Evolutionary conservation across 345 rosid genomes (phyloP), one percentile per base, ranked within the genome.

Genomic region (Euclidium syriacum): DNA sequence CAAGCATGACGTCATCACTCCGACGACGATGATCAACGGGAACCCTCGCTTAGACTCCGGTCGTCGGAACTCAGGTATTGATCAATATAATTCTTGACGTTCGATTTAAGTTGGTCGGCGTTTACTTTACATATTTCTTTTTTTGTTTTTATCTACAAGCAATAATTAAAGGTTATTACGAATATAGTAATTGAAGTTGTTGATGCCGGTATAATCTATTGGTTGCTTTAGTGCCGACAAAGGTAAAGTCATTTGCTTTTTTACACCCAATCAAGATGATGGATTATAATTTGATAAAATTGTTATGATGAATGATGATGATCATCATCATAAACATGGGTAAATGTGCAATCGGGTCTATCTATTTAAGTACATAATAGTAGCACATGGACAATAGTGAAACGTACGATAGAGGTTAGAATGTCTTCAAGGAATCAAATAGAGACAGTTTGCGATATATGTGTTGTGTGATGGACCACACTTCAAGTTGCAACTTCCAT

Each of bases 221-320:
- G 24, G 60, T 68, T 68, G 53, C 73, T 50, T 68, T 68, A 41
- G 61, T 59, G 54, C 67, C 67, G 73, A 68, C 73, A 68, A 58
- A 29, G 50, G 60, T 68, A 68, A 59, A 68, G 60, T 49, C 29
- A 9, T 22, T 59, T 15, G 41, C 73, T 50, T 68, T 49, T 32
- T 19, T 9, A 14, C 4, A 32, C 72, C 64, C 34, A 47, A 48
- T 27, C 47, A 57, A 55, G 39, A 43, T 65, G 12, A 9, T 30
- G 32, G 48, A n/a, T 30, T 43, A 44, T 8, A 9, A 38, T 51
- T 19, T 50, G 32, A 33, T 42, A 23, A 55, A 66, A 48, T 14
- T 56, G 36, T 57, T 18, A 17, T 10, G 52, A 38, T 20, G 20
- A 27, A 59, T 42, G 53, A 34, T 65, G 48, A 30, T 25, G 15